phyloP scores from a whole-genome alignment of 169 alveolate genomes.

The Cryptosporidium sp. region DNA sequence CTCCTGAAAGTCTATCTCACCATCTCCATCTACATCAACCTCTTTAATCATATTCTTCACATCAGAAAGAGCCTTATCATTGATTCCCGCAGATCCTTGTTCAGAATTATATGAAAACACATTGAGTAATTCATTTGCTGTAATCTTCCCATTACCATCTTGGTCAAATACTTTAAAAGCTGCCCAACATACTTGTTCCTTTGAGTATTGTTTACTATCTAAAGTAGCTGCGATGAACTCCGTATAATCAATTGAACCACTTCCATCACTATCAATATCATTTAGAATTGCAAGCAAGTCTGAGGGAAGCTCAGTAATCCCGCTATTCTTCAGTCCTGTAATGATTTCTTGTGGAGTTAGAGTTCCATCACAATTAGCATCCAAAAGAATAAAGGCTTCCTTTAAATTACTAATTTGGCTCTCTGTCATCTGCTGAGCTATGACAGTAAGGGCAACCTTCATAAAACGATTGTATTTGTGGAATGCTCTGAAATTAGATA shows the following conservation, averaged over 20 bases:
- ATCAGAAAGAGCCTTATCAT: constrained; percentile 55
- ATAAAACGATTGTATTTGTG: constrained; percentile 83
- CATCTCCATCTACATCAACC: constrained; percentile 83
- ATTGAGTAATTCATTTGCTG: constrained; percentile 82
- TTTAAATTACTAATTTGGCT: constrained; percentile 78
- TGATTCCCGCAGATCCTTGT: constrained; percentile 75
- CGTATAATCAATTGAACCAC: constrained; percentile 87
- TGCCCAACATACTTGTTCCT: constrained; percentile 79
- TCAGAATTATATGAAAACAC: constrained; percentile 80
- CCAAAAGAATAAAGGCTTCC: constrained; percentile 77
- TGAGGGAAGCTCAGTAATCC: constrained; percentile 80
- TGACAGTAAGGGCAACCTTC: constrained; percentile 84
- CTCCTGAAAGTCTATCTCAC: constrained; percentile 77
- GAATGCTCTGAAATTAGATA: constrained; percentile 76
- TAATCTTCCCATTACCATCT: constrained; percentile 85
- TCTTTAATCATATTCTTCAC: constrained; percentile 77
- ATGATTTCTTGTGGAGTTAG: constrained; percentile 79
- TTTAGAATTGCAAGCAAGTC: constrained; percentile 84
- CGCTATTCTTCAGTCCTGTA: constrained; percentile 78
- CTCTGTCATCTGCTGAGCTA: constrained; percentile 83
- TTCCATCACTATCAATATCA: constrained; percentile 89
- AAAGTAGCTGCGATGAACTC: constrained; percentile 87
- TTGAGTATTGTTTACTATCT: constrained; percentile 80
- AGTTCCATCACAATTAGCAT: constrained; percentile 81
- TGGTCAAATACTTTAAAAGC: constrained; percentile 87